Evolutionary conservation across 2,329 filamentous ascomycete genomes (phyloP), one percentile per base, ranked within the genome.

Genomic region (Thelonectria discophora): DNA sequence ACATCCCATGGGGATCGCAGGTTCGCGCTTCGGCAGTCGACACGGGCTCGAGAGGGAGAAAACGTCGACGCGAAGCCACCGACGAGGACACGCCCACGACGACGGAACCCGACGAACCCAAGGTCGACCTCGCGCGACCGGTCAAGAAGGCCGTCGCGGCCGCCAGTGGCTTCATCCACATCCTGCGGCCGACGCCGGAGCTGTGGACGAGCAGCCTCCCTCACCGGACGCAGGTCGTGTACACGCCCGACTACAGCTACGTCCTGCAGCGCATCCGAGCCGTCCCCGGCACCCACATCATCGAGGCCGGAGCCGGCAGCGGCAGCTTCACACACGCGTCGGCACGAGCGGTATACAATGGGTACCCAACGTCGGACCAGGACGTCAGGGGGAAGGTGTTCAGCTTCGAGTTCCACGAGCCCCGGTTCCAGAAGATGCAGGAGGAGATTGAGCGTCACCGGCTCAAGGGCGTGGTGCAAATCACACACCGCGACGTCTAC

Each of bases 21-120:
- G 89, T 98, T 20, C 86, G 92, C 48, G 95, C 95, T 8, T 97
- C 93, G 2, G 87, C 90, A 32, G 93, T 97, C 58, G 92, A 97
- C 72, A 97, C 94, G 0, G 93, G 94, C 12, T 95, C 93, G n/a
- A 84, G 93, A 69, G 93, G 93, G 34, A 86, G 90, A 53, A 90
- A 89, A 76, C 82, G 85, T 56, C 88, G 88, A 74, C 76, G 81
- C 15, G 80, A 81, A 55, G 76, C 73, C 5, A 75, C 75, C 21
- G 80, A 77, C 43, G 84, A 86, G 63, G 81, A 81, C 72, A 77
- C 60, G 62, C 76, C 73, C 20, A 74, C 66, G 55, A 72, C 68
- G 15, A 71, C 69, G 59, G 76, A 69, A 37, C 74, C 69, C 9
- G 78, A 80, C 2, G 74, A 75, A 34, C 71, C 71, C 13, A 71